These are phyloP conservation scores for Xylaria nigripes DNA, from an alignment of 495 filamentous ascomycete genomes.

Conservation along the genomic window DNA sequence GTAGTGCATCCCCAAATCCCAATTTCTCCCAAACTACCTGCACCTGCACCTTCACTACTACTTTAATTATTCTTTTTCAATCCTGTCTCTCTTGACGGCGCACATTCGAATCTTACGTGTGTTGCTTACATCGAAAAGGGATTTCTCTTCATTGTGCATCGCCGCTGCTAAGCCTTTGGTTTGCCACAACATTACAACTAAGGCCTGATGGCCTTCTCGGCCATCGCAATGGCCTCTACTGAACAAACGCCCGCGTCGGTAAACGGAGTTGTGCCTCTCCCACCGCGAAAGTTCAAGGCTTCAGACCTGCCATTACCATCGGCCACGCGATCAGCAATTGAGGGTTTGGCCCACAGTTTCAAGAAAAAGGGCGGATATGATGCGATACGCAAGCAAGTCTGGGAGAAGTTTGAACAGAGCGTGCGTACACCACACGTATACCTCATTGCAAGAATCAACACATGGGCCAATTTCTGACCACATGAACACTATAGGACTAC, in stretches of 20 bases:
- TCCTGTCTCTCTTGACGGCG: background rate
- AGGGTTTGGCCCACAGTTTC: constrained; percentile 68
- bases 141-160: background rate
- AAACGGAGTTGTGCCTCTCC: constrained; percentile 30
- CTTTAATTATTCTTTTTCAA: too few species aligned
- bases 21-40: background rate
- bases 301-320: constrained; percentile 72
- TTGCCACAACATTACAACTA: background rate
- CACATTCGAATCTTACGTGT: background rate
- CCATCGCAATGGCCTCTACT: constrained; percentile 34
- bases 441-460: background rate
- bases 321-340: constrained; percentile 65
- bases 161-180: background rate
- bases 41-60: too few species aligned
- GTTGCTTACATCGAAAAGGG: background rate
- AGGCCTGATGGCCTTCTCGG: constrained; percentile 22
- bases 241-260: constrained; percentile 30
- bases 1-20: background rate
- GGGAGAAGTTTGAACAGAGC: constrained; percentile 69
- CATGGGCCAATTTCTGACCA: constrained; percentile 2
- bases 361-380: constrained; percentile 92
- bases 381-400: constrained; percentile 68
- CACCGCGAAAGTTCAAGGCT: constrained; percentile 68
- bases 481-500: constrained; percentile 43
- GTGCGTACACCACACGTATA: constrained; percentile 39